These are phyloP conservation scores for Malus sieversii DNA, from an alignment of 306 rosid species.

Conservation along the genomic window DNA sequence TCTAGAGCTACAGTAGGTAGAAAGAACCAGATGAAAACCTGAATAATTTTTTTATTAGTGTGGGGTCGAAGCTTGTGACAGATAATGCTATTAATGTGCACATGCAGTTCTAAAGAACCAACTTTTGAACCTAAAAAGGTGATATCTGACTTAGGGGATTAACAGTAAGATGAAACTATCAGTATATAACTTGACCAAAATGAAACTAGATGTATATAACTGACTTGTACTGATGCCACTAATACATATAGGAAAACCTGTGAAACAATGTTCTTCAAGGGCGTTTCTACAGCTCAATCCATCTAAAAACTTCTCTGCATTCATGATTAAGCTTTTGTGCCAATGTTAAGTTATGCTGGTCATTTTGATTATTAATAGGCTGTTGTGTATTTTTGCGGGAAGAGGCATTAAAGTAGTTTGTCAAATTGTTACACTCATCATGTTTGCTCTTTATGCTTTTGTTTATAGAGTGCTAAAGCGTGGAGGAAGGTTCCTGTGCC, in stretches of 20 bases:
- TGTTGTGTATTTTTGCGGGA: too few species aligned
- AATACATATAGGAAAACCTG: background rate
- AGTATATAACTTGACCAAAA: background rate
- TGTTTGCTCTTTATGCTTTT: background rate
- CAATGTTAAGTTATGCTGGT: background rate
- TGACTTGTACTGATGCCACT: background rate
- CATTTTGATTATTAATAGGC: background rate
- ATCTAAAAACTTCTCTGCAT: background rate
- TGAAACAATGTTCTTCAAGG: background rate
- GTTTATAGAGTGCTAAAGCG: conserved; percentile 64
- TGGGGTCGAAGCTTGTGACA: background rate
- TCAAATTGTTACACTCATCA: background rate
- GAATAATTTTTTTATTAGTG: background rate
- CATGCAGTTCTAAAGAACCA: background rate
- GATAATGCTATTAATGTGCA: background rate
- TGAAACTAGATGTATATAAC: background rate
- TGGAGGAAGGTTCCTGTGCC: conserved; percentile 95
- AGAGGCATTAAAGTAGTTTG: background rate
- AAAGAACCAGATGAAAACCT: background rate
- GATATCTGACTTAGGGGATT: background rate
- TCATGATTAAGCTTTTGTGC: background rate
- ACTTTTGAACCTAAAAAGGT: background rate
- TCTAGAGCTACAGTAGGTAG: background rate
- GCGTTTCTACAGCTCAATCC: background rate
- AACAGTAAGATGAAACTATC: background rate